Evolutionary conservation across 2,329 filamentous ascomycete genomes (phyloP).

Genomic region (Neopestalotiopsis sp.): DNA sequence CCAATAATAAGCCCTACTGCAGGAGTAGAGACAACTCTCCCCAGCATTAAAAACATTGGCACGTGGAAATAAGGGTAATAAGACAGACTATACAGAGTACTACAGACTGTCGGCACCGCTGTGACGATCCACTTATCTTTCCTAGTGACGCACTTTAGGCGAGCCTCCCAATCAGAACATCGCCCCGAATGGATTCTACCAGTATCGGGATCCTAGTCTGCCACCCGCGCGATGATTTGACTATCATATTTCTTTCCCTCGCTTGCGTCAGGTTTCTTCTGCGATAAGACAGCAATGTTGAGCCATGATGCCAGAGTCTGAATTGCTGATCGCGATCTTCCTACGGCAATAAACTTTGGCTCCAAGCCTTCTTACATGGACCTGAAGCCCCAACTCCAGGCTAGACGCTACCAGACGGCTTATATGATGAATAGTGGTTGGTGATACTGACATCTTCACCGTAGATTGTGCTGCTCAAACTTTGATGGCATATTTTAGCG

Average conservation of each 20-base stretch:
- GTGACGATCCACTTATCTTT: slow-evolving; percentile 9
- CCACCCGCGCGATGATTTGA: too few relatives aligned
- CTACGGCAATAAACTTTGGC: neutral
- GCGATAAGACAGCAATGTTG: too few relatives aligned
- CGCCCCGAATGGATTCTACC: neutral
- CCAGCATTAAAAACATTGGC: neutral
- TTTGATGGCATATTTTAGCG: too few relatives aligned
- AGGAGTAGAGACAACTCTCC: neutral
- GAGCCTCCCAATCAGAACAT: neutral
- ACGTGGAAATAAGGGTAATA: neutral
- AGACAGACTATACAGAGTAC: neutral
- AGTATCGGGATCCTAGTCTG: neutral
- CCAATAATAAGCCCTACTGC: neutral
- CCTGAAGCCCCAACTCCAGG: neutral
- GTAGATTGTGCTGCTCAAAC: too few relatives aligned
- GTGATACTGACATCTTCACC: too few relatives aligned
- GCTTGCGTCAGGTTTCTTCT: too few relatives aligned
- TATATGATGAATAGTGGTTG: too few relatives aligned
- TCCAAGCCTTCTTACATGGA: neutral
- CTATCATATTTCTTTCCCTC: too few relatives aligned
- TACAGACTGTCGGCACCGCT: neutral
- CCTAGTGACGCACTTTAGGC: neutral
- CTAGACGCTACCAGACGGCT: too few relatives aligned
- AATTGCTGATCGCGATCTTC: neutral
- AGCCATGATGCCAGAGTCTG: neutral